Evolutionary conservation across 768 basidiomycete species (phyloP).

Genomic region (Thelephora ganbajun): DNA sequence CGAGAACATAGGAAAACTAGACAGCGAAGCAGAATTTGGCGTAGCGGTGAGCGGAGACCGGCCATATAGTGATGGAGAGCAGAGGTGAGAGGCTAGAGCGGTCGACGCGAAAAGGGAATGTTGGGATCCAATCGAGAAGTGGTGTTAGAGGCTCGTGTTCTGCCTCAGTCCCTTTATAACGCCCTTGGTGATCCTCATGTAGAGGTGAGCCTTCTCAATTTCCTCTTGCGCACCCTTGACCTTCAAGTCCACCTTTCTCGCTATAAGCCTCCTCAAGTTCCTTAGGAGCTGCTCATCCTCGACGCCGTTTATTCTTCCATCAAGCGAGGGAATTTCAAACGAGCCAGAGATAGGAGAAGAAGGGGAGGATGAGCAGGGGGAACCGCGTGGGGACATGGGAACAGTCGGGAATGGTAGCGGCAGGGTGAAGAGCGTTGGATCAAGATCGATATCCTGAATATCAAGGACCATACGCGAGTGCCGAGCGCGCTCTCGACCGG

Average conservation of each 20-base stretch:
- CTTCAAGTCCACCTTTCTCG: conserved; percentile 50
- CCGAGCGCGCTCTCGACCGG: not conserved
- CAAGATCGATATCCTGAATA: conserved; percentile 1
- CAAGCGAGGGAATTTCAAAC: conserved; percentile 30
- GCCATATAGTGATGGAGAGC: no score
- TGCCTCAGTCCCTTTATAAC: conserved; percentile 30
- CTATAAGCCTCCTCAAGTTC: conserved; percentile 44
- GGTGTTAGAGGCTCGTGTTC: no score
- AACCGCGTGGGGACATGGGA: conserved; percentile 7
- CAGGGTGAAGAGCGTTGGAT: conserved; percentile 3
- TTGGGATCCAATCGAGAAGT: no score
- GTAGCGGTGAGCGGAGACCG: no score
- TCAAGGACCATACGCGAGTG: not conserved
- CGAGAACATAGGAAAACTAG: no score
- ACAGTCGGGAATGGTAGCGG: conserved; percentile 8
- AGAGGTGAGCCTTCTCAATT: conserved; percentile 41
- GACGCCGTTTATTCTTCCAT: conserved; percentile 37
- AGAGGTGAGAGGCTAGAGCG: no score
- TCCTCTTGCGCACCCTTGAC: conserved; percentile 45
- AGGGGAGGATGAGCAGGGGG: conserved; percentile 10
- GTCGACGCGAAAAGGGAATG: no score
- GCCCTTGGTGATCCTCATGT: conserved; percentile 54
- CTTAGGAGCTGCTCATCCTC: conserved; percentile 44
- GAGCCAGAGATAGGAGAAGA: conserved; percentile 15
- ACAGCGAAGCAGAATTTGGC: no score